These are phyloP conservation scores for Lodderomyces metapsilosis DNA, from an alignment of 1,139 yeast species.

Conservation along the genomic window DNA sequence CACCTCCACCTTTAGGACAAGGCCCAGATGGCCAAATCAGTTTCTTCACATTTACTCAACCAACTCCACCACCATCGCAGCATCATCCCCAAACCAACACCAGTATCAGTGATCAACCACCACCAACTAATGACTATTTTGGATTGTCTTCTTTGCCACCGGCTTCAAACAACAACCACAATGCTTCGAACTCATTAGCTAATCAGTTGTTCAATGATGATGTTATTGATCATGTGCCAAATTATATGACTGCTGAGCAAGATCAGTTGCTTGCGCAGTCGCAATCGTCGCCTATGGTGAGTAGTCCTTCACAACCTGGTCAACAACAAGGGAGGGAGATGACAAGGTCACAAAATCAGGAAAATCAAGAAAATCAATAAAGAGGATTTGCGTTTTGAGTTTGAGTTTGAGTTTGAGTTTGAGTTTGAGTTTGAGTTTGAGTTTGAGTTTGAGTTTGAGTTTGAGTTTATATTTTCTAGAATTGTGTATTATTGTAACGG, in stretches of 20 bases:
- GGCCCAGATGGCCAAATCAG: constrained; percentile 1
- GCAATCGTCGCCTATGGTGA: neutral
- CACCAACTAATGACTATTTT: neutral
- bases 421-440: no score
- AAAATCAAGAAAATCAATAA: neutral
- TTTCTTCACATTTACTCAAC: constrained; percentile 1
- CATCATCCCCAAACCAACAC: no score
- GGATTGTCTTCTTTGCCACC: neutral
- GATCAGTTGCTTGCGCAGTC: constrained; percentile 21
- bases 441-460: no score
- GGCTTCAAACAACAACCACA: neutral
- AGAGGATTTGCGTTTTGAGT: no score
- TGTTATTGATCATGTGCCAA: constrained; percentile 36
- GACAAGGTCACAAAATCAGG: neutral
- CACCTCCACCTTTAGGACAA: constrained; percentile 1
- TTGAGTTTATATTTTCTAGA: no score
- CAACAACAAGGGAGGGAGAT: no score
- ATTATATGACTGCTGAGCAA: constrained; percentile 30
- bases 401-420: no score
- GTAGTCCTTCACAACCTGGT: constrained; percentile 1
- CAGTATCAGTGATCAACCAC: neutral
- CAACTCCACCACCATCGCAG: constrained; percentile 6
- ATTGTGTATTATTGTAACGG: no score
- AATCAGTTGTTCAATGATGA: constrained; percentile 14
- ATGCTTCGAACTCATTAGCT: neutral